These are phyloP conservation scores for Volvox africanus DNA, from an alignment of 139 green algal species.

Conservation along the genomic window DNA sequence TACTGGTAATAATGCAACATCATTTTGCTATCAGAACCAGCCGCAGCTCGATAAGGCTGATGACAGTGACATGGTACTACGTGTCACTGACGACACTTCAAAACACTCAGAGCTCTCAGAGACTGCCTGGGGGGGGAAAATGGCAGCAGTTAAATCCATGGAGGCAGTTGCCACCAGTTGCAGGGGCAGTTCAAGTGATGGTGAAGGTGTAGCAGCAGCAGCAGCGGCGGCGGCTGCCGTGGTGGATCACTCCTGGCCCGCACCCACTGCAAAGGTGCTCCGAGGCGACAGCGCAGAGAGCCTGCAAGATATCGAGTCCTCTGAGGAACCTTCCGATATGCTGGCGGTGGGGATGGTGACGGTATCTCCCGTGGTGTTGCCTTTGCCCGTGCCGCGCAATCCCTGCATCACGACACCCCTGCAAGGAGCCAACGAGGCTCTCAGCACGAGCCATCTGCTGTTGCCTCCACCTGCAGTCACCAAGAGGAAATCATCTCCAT, in stretches of 20 bases:
- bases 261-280: background rate
- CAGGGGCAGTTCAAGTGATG: background rate
- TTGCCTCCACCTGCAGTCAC: too few species aligned
- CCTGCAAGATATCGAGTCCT: background rate
- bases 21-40: too few species aligned
- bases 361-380: background rate
- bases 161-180: background rate
- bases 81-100: too few species aligned
- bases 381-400: background rate
- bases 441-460: too few species aligned
- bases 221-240: background rate
- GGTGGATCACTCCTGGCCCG: background rate
- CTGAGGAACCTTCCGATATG: background rate
- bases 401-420: too few species aligned
- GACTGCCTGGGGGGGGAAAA: too few species aligned
- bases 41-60: too few species aligned
- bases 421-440: too few species aligned
- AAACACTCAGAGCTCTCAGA: too few species aligned
- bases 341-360: background rate
- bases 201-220: background rate
- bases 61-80: too few species aligned
- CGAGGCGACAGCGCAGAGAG: slow-evolving; percentile 17
- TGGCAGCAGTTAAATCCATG: background rate
- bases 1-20: too few species aligned
- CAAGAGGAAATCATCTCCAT: too few species aligned